phyloP scores from a whole-genome alignment of 805 yeast genomes.

The Kregervanrija pseudodelftensis region DNA sequence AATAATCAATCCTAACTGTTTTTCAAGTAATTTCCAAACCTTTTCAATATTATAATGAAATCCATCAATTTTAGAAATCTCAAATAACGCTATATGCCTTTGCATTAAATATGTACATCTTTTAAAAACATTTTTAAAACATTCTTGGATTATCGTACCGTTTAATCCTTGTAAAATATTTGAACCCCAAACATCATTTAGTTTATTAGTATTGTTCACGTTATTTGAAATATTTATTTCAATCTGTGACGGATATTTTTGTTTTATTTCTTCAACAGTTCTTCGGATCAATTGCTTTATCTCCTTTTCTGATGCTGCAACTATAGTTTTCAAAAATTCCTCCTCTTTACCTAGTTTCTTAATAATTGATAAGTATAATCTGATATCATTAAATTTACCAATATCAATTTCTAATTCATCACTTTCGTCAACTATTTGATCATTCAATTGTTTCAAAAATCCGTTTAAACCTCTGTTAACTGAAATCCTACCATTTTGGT shows the following conservation, averaged over 20 bases:
- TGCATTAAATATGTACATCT: conserved; percentile 59
- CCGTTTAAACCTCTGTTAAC: conserved; percentile 7
- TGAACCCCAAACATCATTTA: conserved; percentile 25
- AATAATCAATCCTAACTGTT: conserved; percentile 32
- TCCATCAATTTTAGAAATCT: conserved; percentile 34
- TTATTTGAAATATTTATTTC: conserved; percentile 15
- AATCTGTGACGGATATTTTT: conserved; percentile 36
- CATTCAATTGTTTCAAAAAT: conserved; percentile 5
- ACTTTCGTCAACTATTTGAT: conserved; percentile 2
- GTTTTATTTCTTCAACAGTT: conserved; percentile 57
- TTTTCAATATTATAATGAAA: conserved; percentile 19
- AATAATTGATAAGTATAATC: conserved; percentile 14
- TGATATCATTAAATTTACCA: conserved; percentile 16
- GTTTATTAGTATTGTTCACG: conserved; percentile 4
- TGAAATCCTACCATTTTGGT: conserved; percentile 1
- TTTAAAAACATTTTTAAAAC: conserved; percentile 64
- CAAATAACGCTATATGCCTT: conserved; percentile 59
- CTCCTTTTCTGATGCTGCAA: conserved; percentile 53
- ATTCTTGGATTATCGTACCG: conserved; percentile 50
- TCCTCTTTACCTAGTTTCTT: conserved; percentile 52
- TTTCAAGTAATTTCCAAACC: conserved; percentile 40
- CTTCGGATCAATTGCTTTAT: conserved; percentile 54
- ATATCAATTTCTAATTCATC: conserved; percentile 10
- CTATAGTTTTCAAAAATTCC: conserved; percentile 46
- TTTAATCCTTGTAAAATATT: conserved; percentile 33